These are phyloP conservation scores for Eremochloa ophiuroides DNA, from an alignment of 176 grass and related monocot species.

Conservation along the genomic window DNA sequence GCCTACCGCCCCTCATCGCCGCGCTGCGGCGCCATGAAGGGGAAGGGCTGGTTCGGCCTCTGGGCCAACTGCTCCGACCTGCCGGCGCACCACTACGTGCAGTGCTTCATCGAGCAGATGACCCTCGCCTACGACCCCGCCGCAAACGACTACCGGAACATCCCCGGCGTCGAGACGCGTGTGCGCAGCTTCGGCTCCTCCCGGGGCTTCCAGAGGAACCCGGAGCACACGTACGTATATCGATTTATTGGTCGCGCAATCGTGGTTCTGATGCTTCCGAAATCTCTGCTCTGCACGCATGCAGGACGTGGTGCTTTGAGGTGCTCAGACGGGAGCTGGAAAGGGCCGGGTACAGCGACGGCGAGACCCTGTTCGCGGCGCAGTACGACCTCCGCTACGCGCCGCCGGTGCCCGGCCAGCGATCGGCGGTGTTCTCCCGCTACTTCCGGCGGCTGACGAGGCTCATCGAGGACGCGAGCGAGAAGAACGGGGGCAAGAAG, in stretches of 20 bases:
- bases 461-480: background rate
- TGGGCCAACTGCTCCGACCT: background rate
- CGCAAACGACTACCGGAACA: too few relatives aligned
- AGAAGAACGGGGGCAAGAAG: background rate
- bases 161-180: background rate
- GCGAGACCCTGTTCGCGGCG: background rate
- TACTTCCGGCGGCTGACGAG: background rate
- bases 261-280: too few relatives aligned
- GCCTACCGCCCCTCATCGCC: background rate
- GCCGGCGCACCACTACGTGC: background rate
- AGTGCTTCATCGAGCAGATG: constrained; percentile 17
- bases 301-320: background rate
- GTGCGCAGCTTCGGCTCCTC: background rate
- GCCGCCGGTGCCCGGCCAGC: background rate
- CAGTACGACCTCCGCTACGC: background rate
- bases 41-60: constrained; percentile 1
- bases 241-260: too few relatives aligned
- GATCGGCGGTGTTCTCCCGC: background rate
- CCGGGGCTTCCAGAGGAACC: background rate
- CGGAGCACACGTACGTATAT: background rate
- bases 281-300: too few relatives aligned
- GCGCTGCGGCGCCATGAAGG: background rate
- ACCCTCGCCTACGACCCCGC: constrained; percentile 5
- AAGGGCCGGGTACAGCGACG: background rate
- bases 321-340: background rate